Conservation (phyloP, 2,329 filamentous ascomycete genomes). For the Fusarium luffae region DNA sequence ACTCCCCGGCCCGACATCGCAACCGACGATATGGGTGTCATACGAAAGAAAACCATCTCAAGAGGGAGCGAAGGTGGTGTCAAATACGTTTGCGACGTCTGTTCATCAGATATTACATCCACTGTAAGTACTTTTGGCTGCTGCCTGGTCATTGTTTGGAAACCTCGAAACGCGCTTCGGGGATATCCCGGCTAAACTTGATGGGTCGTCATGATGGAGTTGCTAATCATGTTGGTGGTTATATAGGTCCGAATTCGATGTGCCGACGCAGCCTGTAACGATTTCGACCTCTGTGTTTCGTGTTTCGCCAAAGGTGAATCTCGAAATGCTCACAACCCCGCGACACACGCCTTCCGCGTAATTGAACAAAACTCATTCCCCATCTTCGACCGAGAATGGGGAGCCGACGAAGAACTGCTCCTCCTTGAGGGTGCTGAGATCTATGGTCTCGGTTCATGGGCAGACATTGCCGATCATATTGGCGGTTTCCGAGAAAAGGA, state of each 20-base stretch:
- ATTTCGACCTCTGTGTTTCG: slow-evolving; percentile 96
- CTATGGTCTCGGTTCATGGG: slow-evolving; percentile 96
- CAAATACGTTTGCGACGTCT: slow-evolving; percentile 98
- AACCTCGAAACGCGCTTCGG: slow-evolving; percentile 32
- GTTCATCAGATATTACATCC: slow-evolving; percentile 95
- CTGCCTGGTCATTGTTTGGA: slow-evolving; percentile 9
- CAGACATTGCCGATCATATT: slow-evolving; percentile 97
- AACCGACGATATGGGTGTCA: slow-evolving; percentile 79
- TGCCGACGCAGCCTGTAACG: slow-evolving; percentile 82
- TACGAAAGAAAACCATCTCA: slow-evolving; percentile 92
- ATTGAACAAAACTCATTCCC: slow-evolving; percentile 99
- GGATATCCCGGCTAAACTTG: slow-evolving; percentile 43
- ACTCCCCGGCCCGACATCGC: slow-evolving; percentile 43
- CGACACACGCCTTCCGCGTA: slow-evolving; percentile 87
- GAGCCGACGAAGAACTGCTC: slow-evolving; percentile 95
- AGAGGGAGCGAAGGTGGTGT: slow-evolving; percentile 87
- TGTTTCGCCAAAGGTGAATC: slow-evolving; percentile 88
- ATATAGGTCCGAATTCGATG: slow-evolving; percentile 91
- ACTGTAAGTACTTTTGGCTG: slow-evolving; percentile 71
- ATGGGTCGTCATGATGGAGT: slow-evolving; percentile 39
- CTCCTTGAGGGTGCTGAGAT: slow-evolving; percentile 94
- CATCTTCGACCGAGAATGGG: slow-evolving; percentile 95
- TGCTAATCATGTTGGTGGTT: slow-evolving; percentile 32
- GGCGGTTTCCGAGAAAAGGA: slow-evolving; percentile 94
- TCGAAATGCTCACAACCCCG: slow-evolving; percentile 86